Conservation (phyloP, 2,329 filamentous ascomycete species). For the Dactylella cylindrospora region DNA sequence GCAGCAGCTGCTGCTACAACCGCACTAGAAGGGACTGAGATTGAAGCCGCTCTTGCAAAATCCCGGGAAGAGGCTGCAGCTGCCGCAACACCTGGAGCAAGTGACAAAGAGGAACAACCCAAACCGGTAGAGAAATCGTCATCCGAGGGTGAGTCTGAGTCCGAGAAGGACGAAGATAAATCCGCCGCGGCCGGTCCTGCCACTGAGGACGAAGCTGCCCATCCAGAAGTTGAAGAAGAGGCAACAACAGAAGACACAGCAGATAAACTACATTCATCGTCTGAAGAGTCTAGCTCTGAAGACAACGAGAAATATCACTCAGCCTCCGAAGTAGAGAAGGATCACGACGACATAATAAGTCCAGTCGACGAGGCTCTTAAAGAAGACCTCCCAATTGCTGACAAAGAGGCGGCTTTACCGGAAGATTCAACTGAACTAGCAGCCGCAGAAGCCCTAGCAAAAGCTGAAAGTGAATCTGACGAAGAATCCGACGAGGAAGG, state of each 20-base stretch:
- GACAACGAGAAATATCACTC: constrained; percentile 36
- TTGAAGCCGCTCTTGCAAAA: constrained; percentile 27
- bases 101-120: constrained; percentile 16
- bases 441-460: constrained; percentile 5
- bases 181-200: neutral
- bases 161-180: constrained; percentile 22
- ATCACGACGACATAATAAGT: constrained; percentile 8
- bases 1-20: constrained; percentile 35
- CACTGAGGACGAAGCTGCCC: neutral
- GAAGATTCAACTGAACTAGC: constrained; percentile 19
- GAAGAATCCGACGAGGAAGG: constrained; percentile 28
- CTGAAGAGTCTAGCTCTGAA: constrained; percentile 29
- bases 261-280: constrained; percentile 17
- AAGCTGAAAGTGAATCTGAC: constrained; percentile 21
- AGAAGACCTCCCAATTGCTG: constrained; percentile 19
- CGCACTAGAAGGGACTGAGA: constrained; percentile 28
- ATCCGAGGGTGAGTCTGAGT: constrained; percentile 30
- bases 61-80: constrained; percentile 4
- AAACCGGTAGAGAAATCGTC: constrained; percentile 16
- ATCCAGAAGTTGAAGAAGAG: constrained; percentile 3
- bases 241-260: neutral
- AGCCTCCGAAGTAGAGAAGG: constrained; percentile 30
- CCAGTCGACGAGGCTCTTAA: constrained; percentile 13
- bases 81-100: constrained; percentile 20
- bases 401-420: constrained; percentile 12